These are phyloP conservation scores for Lipomyces spencermartinsiae DNA, from an alignment of 805 yeast species.

Conservation along the genomic window DNA sequence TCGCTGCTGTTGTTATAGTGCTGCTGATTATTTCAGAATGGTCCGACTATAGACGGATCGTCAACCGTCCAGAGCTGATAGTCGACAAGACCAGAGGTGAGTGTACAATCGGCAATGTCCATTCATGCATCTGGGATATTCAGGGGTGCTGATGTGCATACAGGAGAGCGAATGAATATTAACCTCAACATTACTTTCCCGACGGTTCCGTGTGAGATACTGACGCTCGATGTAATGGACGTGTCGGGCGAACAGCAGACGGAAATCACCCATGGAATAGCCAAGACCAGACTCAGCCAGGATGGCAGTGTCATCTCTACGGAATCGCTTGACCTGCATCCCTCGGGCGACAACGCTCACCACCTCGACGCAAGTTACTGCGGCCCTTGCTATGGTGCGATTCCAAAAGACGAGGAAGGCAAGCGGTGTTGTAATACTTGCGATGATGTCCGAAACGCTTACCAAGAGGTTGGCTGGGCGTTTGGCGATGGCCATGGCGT, in stretches of 20 bases:
- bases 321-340: conserved; percentile 50
- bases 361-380: conserved; percentile 59
- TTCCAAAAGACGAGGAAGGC: conserved; percentile 58
- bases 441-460: conserved; percentile 79
- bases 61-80: conserved; percentile 79
- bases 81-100: conserved; percentile 66
- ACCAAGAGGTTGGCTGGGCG: conserved; percentile 80
- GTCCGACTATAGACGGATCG: conserved; percentile 69
- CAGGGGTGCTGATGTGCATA: conserved; percentile 48
- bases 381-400: conserved; percentile 92
- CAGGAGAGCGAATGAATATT: conserved; percentile 75
- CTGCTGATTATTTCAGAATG: conserved; percentile 76
- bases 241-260: conserved; percentile 82
- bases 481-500: conserved; percentile 87
- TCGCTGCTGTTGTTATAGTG: conserved; percentile 66
- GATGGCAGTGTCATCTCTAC: conserved; percentile 58
- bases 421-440: conserved; percentile 83
- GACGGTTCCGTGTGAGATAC: conserved; percentile 79
- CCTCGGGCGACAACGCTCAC: conserved; percentile 41
- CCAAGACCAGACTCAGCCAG: conserved; percentile 65
- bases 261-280: conserved; percentile 75
- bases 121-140: background rate
- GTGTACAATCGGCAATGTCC: background rate
- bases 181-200: conserved; percentile 85
- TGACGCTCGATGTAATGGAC: conserved; percentile 88